Percentiles rank a stretch among this genome's conserved stretches.
Conservation (phyloP, 2,329 filamentous ascomycete genomes). For the Monosporascus cannonballus region DNA sequence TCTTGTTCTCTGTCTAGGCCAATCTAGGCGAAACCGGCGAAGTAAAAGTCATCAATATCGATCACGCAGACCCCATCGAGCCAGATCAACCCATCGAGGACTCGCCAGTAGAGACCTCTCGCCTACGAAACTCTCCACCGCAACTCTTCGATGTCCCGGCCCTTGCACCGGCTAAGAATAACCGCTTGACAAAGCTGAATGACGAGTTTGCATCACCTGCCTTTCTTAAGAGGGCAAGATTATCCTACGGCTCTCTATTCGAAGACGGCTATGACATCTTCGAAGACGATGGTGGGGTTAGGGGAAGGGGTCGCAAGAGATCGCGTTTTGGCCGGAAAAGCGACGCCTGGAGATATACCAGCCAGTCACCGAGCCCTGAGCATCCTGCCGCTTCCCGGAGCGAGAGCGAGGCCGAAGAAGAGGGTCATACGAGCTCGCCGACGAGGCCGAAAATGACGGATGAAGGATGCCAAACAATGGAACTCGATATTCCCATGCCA, state of each 20-base stretch:
- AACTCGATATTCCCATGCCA: constrained; percentile 20
- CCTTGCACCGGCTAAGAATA: constrained; percentile 26
- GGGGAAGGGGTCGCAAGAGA: constrained; percentile 60
- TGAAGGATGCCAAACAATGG: constrained; percentile 34
- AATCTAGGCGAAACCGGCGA: constrained; percentile 41
- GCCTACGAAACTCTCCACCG: constrained; percentile 8
- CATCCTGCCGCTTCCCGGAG: constrained; percentile 13
- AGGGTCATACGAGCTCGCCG: constrained; percentile 8
- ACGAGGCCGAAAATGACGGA: constrained; percentile 26
- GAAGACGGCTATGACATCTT: constrained; percentile 62
- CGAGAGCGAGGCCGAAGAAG: constrained; percentile 8
- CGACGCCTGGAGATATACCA: constrained; percentile 67
- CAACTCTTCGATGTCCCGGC: constrained; percentile 1
- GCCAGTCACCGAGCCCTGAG: constrained; percentile 65
- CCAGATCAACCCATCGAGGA: constrained; percentile 3
- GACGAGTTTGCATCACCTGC: constrained; percentile 69
- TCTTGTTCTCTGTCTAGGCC: constrained; percentile 25
- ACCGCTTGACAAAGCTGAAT: constrained; percentile 29
- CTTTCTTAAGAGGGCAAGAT: constrained; percentile 65
- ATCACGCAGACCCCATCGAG: constrained; percentile 30
- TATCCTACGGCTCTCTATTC: constrained; percentile 63
- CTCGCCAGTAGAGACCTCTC: constrained; percentile 6
- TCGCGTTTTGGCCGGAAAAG: constrained; percentile 62
- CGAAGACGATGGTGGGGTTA: constrained; percentile 59
- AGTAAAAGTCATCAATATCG: constrained; percentile 45